These are phyloP conservation scores for Camelina sativa DNA, from an alignment of 345 rosid genomes.

Conservation along the genomic window DNA sequence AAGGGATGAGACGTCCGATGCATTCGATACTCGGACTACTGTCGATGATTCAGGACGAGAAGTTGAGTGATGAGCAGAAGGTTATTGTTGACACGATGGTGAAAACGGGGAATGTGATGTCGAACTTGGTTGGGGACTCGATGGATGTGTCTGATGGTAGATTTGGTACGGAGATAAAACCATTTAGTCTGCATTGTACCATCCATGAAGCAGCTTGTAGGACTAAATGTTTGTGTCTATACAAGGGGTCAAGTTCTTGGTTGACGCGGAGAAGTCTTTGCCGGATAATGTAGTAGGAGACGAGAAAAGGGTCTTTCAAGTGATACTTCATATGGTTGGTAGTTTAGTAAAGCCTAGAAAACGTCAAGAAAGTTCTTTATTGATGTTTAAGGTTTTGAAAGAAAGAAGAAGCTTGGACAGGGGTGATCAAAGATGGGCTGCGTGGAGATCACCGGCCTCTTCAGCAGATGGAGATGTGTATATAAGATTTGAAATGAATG, in stretches of 20 bases:
- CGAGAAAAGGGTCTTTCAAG: slow-evolving; percentile 85
- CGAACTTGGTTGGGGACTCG: slow-evolving; percentile 79
- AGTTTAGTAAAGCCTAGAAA: slow-evolving; percentile 60
- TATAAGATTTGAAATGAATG: slow-evolving; percentile 70
- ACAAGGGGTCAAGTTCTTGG: slow-evolving; percentile 61
- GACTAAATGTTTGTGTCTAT: slow-evolving; percentile 78
- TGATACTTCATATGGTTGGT: slow-evolving; percentile 89
- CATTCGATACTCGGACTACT: slow-evolving; percentile 78
- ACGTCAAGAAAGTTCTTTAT: slow-evolving; percentile 52
- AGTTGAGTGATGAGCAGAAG: slow-evolving; percentile 59
- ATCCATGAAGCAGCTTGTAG: slow-evolving; percentile 79
- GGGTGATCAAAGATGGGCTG: slow-evolving; percentile 73
- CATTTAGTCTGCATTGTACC: slow-evolving; percentile 64
- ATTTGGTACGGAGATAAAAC: slow-evolving; percentile 62
- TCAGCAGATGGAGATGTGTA: slow-evolving; percentile 64
- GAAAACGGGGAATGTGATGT: slow-evolving; percentile 74
- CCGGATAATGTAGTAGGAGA: slow-evolving; percentile 85
- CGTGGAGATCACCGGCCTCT: slow-evolving; percentile 62
- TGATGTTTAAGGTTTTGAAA: slow-evolving; percentile 52
- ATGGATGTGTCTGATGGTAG: slow-evolving; percentile 83
- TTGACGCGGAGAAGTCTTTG: slow-evolving; percentile 72
- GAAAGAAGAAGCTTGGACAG: slow-evolving; percentile 72
- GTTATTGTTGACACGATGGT: slow-evolving; percentile 79
- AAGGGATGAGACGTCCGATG: slow-evolving; percentile 95
- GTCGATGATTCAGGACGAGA: slow-evolving; percentile 77